Evolutionary conservation across 495 filamentous ascomycete species (phyloP).

Genomic region (Penicillium arizonense): DNA sequence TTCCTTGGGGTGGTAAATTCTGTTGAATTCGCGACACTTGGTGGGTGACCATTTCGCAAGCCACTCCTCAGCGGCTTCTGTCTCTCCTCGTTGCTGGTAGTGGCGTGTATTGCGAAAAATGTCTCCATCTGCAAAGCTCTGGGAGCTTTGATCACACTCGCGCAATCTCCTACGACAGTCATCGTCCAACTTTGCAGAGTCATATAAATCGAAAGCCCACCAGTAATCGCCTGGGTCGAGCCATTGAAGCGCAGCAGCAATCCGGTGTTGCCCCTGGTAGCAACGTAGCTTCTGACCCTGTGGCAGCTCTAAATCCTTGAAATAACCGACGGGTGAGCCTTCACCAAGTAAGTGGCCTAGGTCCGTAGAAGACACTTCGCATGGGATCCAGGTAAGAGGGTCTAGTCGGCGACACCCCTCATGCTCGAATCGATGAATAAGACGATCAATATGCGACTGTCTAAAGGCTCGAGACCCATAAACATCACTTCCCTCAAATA

Average conservation of each 20-base stretch:
- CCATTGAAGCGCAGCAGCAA: constrained; percentile 8
- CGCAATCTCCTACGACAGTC: constrained; percentile 4
- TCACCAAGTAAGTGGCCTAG: not conserved
- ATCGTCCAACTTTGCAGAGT: constrained; percentile 3
- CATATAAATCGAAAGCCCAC: constrained; percentile 11
- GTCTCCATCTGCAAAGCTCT: constrained; percentile 8
- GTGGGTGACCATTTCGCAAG: constrained; percentile 11
- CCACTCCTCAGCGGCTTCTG: constrained; percentile 6
- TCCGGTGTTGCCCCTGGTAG: constrained; percentile 7
- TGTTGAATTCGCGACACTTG: constrained; percentile 11
- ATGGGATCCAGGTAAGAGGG: constrained; percentile 14
- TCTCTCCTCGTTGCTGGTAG: constrained; percentile 7
- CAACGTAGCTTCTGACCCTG: not conserved
- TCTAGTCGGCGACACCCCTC: constrained; percentile 14
- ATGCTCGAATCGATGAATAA: constrained; percentile 13
- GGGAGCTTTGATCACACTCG: constrained; percentile 1
- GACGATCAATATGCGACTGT: not conserved
- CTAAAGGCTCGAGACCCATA: constrained; percentile 1
- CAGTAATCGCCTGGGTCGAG: constrained; percentile 5
- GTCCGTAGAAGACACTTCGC: constrained; percentile 3
- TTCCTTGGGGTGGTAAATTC: constrained; percentile 2
- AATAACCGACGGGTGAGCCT: not conserved
- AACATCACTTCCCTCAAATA: constrained; percentile 1
- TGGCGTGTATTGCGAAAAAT: constrained; percentile 11
- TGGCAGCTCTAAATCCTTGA: constrained; percentile 1